Evolutionary conservation across 768 basidiomycete species (phyloP).

Genomic region (Neoboletus brunneissimus): DNA sequence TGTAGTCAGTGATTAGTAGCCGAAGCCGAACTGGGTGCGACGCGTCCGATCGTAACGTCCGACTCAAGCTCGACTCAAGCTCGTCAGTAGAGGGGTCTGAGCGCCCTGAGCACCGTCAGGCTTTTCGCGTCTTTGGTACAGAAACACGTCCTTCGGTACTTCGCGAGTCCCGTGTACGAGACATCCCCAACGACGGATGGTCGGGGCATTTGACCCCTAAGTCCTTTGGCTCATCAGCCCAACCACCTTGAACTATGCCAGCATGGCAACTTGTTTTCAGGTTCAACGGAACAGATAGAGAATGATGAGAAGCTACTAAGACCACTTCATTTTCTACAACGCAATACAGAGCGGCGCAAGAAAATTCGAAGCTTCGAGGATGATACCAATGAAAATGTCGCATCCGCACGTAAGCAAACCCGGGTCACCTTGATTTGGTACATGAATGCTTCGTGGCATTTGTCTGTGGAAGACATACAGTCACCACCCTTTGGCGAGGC

Average conservation of each 20-base stretch:
- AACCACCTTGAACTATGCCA: not conserved
- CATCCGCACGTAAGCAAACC: not conserved
- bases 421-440: not conserved
- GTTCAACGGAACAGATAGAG: not conserved
- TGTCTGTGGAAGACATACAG: not conserved
- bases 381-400: not conserved
- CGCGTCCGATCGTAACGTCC: not conserved
- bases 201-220: not conserved
- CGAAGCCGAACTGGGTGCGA: not conserved
- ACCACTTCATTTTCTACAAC: not conserved
- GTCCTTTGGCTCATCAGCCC: too few relatives aligned
- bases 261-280: not conserved
- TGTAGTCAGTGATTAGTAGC: not conserved
- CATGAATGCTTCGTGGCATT: not conserved
- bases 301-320: not conserved
- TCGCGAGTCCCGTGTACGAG: too few relatives aligned
- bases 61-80: not conserved
- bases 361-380: not conserved
- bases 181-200: not conserved
- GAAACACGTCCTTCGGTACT: not conserved
- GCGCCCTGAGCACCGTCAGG: not conserved
- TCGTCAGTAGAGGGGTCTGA: not conserved
- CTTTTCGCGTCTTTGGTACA: not conserved
- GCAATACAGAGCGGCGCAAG: not conserved
- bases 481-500: not conserved